A percentile compares a stretch with the other conserved stretches of the same genome.
These are phyloP conservation scores for Suhomyces prunicola DNA, from an alignment of 805 yeast genomes.

Conservation along the genomic window DNA sequence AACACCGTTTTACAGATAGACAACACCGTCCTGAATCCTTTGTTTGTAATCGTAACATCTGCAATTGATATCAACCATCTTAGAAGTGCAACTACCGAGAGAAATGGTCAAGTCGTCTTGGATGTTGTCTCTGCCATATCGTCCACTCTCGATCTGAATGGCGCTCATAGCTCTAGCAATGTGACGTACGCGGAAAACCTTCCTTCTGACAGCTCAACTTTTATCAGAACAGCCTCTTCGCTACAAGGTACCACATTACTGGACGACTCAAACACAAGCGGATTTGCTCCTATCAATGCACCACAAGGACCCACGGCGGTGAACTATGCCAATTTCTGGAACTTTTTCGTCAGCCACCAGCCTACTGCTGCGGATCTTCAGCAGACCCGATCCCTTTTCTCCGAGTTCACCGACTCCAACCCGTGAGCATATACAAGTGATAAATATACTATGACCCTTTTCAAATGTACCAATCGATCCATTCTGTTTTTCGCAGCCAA, in stretches of 20 bases:
- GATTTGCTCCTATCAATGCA: not conserved
- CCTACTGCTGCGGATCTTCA: no score
- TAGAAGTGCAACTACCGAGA: not conserved
- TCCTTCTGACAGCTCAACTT: not conserved
- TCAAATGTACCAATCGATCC: no score
- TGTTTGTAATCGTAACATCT: not conserved
- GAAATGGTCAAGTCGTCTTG: not conserved
- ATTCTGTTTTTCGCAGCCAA: not conserved
- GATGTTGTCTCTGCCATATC: not conserved
- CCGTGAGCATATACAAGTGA: not conserved
- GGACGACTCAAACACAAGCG: not conserved
- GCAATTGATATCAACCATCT: not conserved
- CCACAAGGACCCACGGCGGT: not conserved
- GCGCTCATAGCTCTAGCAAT: not conserved
- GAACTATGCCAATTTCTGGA: not conserved
- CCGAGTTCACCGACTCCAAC: not conserved
- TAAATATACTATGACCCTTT: no score
- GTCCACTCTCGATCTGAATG: no score
- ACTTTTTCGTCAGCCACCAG: no score
- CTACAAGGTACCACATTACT: no score
- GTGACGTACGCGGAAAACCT: not conserved
- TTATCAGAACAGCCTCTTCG: not conserved
- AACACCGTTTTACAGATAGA: not conserved
- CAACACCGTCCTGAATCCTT: not conserved
- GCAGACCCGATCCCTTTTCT: not conserved